These are phyloP conservation scores for Ceratorhiza oryzae-sativae DNA, from an alignment of 1,284 basidiomycete genomes.

Conservation along the genomic window DNA sequence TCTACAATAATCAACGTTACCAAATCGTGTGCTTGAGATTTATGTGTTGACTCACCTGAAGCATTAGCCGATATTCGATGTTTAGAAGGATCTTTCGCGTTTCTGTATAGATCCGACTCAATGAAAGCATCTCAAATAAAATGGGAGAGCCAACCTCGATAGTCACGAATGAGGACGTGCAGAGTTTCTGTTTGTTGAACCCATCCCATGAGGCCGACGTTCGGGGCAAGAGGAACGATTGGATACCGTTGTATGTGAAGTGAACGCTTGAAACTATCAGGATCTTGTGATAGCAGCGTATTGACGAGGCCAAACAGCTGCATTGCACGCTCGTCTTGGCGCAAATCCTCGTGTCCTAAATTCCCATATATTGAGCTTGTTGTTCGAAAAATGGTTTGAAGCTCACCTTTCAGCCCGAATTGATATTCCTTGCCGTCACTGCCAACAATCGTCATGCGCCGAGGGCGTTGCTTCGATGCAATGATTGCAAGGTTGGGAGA, in stretches of 20 bases:
- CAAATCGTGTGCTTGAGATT: not conserved
- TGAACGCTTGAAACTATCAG: constrained; percentile 94
- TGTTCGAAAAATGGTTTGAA: no score
- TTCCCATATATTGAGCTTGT: constrained; percentile 1
- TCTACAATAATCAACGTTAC: constrained; percentile 59
- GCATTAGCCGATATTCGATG: constrained; percentile 98
- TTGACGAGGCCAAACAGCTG: constrained; percentile 98
- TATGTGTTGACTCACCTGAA: constrained; percentile 50
- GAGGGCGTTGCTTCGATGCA: constrained; percentile 96
- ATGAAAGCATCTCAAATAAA: not conserved
- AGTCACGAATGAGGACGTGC: constrained; percentile 95
- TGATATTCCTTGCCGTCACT: constrained; percentile 94
- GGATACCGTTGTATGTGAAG: constrained; percentile 93
- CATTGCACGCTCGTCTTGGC: constrained; percentile 99
- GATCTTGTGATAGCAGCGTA: constrained; percentile 90
- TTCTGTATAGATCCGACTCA: constrained; percentile 49
- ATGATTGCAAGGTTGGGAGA: constrained; percentile 90
- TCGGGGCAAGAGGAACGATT: constrained; percentile 94
- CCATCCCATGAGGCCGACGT: constrained; percentile 95
- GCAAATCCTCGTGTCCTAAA: constrained; percentile 95
- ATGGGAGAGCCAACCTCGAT: constrained; percentile 60
- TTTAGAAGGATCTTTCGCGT: constrained; percentile 96
- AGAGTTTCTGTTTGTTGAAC: constrained; percentile 96
- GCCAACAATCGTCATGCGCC: constrained; percentile 87
- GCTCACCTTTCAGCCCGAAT: constrained; percentile 85